A percentile compares a stretch with the other conserved stretches of the same genome.
These are phyloP conservation scores for Iris macrosiphon DNA, from an alignment of 106 monocot species.

Conservation along the genomic window DNA sequence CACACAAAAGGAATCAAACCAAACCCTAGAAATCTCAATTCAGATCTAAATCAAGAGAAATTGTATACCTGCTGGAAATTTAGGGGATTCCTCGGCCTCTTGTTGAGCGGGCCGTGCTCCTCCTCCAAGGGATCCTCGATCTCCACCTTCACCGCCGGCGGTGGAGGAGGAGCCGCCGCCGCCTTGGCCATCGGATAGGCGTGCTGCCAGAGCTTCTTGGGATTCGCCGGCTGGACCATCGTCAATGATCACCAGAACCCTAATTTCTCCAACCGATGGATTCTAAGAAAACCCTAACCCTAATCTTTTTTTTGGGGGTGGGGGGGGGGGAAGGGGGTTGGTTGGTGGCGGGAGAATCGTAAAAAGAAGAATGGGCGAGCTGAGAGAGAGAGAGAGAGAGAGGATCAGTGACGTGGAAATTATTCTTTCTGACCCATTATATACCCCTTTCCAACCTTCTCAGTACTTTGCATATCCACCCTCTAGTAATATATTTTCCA, in stretches of 20 bases:
- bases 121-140: conserved; percentile 54
- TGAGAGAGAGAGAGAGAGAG: no score
- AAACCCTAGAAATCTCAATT: not conserved
- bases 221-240: conserved; percentile 52
- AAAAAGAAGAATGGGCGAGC: no score
- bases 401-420: no score
- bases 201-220: conserved; percentile 14
- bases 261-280: not conserved
- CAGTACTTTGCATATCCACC: no score
- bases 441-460: no score
- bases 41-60: not conserved
- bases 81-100: conserved; percentile 26
- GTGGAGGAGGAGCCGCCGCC: conserved; percentile 2
- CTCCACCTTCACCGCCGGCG: conserved; percentile 45
- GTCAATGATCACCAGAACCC: conserved; percentile 6
- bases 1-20: no score
- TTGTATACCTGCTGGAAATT: conserved; percentile 12
- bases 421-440: no score
- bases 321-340: no score
- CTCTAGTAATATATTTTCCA: no score
- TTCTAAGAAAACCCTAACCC: not conserved
- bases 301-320: not conserved
- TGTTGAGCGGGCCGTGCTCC: conserved; percentile 45
- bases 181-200: not conserved
- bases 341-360: no score